A percentile compares a stretch with the other conserved stretches of the same genome.
phyloP scores from a whole-genome alignment of 768 basidiomycete species.

The Ramaria rubella region DNA sequence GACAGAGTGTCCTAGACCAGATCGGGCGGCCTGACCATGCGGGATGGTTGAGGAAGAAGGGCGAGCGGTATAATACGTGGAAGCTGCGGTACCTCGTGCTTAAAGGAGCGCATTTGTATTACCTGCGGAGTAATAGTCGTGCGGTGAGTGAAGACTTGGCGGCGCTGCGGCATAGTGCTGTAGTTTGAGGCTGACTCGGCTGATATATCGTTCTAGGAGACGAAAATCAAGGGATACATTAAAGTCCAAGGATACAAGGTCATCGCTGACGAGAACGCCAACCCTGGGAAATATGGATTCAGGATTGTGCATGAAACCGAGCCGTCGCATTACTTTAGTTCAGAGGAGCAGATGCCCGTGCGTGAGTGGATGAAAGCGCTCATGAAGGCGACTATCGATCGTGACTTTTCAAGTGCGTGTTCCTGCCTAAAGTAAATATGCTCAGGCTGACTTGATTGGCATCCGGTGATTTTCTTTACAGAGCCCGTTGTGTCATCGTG shows the following conservation, averaged over 20 bases:
- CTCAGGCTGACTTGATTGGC: not conserved
- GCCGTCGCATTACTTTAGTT: constrained; percentile 87
- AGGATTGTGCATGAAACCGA: constrained; percentile 84
- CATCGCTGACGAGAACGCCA: constrained; percentile 83
- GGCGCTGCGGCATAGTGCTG: constrained; percentile 11
- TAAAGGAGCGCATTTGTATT: constrained; percentile 89
- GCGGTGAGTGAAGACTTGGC: too few species aligned
- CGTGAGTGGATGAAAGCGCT: constrained; percentile 99
- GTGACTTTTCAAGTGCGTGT: constrained; percentile 85
- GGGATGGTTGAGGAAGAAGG: constrained; percentile 96
- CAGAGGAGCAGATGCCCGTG: constrained; percentile 74
- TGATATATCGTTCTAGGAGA: constrained; percentile 50
- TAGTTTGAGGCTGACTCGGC: not conserved
- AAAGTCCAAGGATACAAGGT: constrained; percentile 90
- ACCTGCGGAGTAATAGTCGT: constrained; percentile 67
- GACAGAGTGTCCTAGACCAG: constrained; percentile 76
- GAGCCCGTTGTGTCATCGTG: constrained; percentile 94
- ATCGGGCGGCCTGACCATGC: constrained; percentile 85
- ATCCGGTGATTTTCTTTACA: constrained; percentile 28
- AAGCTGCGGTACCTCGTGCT: constrained; percentile 87
- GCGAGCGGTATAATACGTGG: constrained; percentile 90
- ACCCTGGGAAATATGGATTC: constrained; percentile 94
- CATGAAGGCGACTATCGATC: constrained; percentile 95
- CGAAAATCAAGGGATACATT: constrained; percentile 93
- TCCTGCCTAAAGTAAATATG: not conserved